phyloP scores from a whole-genome alignment of 2,329 filamentous ascomycete species.

The Fusarium sp. region DNA sequence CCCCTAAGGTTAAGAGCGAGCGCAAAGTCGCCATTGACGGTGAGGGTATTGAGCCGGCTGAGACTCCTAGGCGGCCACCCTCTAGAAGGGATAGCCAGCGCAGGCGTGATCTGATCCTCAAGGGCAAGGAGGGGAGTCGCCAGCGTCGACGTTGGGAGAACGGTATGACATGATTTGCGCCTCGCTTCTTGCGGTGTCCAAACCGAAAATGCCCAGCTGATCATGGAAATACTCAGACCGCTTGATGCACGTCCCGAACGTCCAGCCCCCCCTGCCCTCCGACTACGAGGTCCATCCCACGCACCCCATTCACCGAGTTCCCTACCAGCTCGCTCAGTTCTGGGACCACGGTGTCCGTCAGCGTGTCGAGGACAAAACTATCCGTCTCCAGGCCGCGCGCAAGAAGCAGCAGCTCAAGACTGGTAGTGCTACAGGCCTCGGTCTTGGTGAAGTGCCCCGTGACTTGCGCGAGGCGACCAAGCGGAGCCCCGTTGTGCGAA shows the following conservation, averaged over 20 bases:
- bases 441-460: constrained; percentile 71
- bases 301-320: constrained; percentile 77
- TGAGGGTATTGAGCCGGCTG: constrained; percentile 40
- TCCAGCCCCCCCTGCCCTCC: constrained; percentile 76
- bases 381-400: constrained; percentile 52
- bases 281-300: constrained; percentile 88
- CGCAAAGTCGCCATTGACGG: constrained; percentile 36
- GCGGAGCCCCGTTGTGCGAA: constrained; percentile 77
- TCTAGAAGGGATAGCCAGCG: constrained; percentile 63
- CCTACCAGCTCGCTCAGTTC: constrained; percentile 86
- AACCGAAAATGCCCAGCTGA: constrained; percentile 22
- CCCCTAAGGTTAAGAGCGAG: constrained; percentile 28
- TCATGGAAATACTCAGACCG: constrained; percentile 65
- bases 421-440: constrained; percentile 54
- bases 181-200: background rate
- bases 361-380: constrained; percentile 58
- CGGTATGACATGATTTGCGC: constrained; percentile 59
- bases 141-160: constrained; percentile 95
- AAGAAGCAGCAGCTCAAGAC: constrained; percentile 56
- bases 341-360: constrained; percentile 72
- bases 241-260: constrained; percentile 85
- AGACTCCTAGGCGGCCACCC: constrained; percentile 53
- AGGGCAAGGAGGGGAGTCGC: constrained; percentile 89
- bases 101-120: constrained; percentile 76
- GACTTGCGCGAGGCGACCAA: constrained; percentile 84